phyloP scores from a whole-genome alignment of 148 eudicot species.

The Polygonum maritimum region DNA sequence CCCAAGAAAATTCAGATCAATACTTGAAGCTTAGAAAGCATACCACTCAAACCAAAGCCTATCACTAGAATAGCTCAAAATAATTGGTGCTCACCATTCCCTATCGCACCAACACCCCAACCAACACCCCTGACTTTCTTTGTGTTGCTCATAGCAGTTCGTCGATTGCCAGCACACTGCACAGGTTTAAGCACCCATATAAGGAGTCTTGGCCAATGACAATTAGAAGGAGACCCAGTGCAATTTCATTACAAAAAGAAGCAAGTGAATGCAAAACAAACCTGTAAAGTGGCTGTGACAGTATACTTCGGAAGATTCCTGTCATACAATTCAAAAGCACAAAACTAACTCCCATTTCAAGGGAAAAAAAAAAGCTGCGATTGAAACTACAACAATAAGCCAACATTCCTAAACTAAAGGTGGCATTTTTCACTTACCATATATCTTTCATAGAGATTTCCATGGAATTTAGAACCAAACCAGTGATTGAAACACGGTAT shows the following conservation, averaged over 20 bases:
- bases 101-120: slow-evolving; percentile 83
- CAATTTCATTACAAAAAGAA: neutral
- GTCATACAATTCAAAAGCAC: slow-evolving; percentile 13
- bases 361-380: neutral
- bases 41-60: neutral
- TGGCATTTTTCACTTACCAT: slow-evolving; percentile 33
- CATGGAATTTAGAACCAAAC: slow-evolving; percentile 37
- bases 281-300: slow-evolving; percentile 81
- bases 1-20: neutral
- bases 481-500: slow-evolving; percentile 52
- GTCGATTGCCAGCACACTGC: slow-evolving; percentile 96
- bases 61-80: neutral
- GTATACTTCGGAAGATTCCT: slow-evolving; percentile 84
- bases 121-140: slow-evolving; percentile 92
- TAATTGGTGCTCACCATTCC: slow-evolving; percentile 59
- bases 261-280: slow-evolving; percentile 14
- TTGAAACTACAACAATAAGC: slow-evolving; percentile 5
- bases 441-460: slow-evolving; percentile 76
- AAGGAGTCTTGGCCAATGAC: neutral
- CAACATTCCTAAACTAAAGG: neutral
- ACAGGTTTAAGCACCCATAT: slow-evolving; percentile 5
- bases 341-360: slow-evolving; percentile 11
- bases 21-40: neutral
- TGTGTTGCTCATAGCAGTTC: slow-evolving; percentile 90
- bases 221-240: neutral